Base-by-base conservation (phyloP, 2,329 filamentous ascomycete species). In the Fusarium sp. region DNA sequence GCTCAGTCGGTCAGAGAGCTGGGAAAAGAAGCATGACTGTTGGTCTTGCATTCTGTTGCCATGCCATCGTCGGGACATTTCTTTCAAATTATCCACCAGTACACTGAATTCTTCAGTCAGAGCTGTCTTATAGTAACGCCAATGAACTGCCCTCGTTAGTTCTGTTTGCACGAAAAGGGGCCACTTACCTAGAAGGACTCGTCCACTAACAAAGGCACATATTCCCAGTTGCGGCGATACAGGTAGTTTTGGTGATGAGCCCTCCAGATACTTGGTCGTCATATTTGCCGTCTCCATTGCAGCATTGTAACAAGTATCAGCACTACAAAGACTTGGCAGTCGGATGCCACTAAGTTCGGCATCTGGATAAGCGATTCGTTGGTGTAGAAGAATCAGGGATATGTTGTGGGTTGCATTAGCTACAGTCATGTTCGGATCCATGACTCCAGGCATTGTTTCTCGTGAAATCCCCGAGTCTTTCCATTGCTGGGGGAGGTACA, bases 361-460 rank as follows among this genome's bases (percentile, higher is more conserved):
- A 5, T 58, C 54, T n/a, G 54, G 54, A n/a, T 38, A 57, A 87
- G 85, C 86, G 36, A 88, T 86, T 9, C 79, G 77, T 65, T 88
- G 86, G 66, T 87, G 86, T 0, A 88, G 79, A 0, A 87, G 79
- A 27, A 88, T 86, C 77, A 86, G 85, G 3, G 85, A 85, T 1
- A 84, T 83, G 66, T 87, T 87, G 66, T 88, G 86, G 0, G 85
- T 87, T 11, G 86, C 80, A 63, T 88, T 85, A 0, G 86, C 85
- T 3, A 87, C 74, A 0, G 86, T 86, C 40, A 87, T 78, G 57
- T 87, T 88, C 0, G 86, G 86, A 64, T 88, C 86, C 59, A 71
- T 57, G 82, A 87, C 86, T 14, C 71, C 72, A 3, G 74, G 67
- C 5, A 69, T 69, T 7, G 66, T 57, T 36, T 77, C 73, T 2